These are phyloP conservation scores for Hemileccinum rubropunctum DNA, from an alignment of 768 basidiomycete species.

Conservation along the genomic window DNA sequence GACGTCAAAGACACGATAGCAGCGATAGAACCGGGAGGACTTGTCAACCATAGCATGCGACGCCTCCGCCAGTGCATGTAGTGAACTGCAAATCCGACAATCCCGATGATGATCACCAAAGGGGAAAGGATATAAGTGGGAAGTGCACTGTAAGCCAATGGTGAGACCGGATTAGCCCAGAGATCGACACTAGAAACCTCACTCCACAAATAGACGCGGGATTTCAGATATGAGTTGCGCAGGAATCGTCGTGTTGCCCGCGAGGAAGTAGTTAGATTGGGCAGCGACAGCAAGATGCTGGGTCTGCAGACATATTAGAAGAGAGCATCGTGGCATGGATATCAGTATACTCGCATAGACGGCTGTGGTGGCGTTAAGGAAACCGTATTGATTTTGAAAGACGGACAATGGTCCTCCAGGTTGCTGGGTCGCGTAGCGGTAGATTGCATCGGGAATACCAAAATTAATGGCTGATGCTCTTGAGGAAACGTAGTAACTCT, in stretches of 20 bases:
- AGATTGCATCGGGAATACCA: conserved; percentile 62
- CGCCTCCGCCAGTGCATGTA: conserved; percentile 46
- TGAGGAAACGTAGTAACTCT: conserved; percentile 47
- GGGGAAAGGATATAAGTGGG: conserved; percentile 50
- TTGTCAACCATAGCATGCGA: conserved; percentile 47
- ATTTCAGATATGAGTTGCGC: conserved; percentile 41
- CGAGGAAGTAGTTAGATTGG: conserved; percentile 57
- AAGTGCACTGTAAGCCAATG: conserved; percentile 41
- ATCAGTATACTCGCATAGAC: conserved; percentile 31
- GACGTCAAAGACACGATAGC: conserved; percentile 53
- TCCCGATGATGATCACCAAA: conserved; percentile 47
- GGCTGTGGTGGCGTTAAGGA: conserved; percentile 47
- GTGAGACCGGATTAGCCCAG: conserved; percentile 1
- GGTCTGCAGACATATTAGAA: conserved; percentile 37
- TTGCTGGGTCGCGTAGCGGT: conserved; percentile 45
- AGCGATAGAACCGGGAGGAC: conserved; percentile 61
- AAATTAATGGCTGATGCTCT: conserved; percentile 47
- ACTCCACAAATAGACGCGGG: conserved; percentile 61
- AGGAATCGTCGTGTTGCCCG: conserved; percentile 34
- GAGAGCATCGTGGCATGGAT: background rate
- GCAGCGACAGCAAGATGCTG: conserved; percentile 58
- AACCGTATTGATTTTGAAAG: conserved; percentile 49
- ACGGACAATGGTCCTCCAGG: conserved; percentile 40
- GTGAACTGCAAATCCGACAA: conserved; percentile 48
- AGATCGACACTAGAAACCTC: conserved; percentile 17